Conservation (phyloP, 176 grass and related monocot species). For the Oryza meridionalis region DNA sequence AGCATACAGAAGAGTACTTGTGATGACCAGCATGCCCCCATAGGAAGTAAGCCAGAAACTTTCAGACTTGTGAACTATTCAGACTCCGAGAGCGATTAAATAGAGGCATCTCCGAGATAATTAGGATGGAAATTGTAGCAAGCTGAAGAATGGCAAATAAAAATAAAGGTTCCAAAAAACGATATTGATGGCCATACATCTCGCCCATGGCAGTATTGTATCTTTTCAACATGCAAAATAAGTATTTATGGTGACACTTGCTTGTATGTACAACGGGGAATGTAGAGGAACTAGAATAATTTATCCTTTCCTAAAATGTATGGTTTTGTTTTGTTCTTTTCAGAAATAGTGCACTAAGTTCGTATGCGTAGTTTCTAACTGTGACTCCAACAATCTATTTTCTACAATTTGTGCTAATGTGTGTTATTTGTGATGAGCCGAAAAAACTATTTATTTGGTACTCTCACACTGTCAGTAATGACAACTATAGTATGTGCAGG, state of each 20-base stretch:
- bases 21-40: background rate
- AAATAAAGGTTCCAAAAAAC: no score
- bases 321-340: background rate
- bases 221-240: no score
- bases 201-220: no score
- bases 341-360: background rate
- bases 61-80: background rate
- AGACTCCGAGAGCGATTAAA: background rate
- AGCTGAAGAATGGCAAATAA: no score
- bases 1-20: background rate
- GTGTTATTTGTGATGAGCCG: background rate
- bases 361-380: background rate
- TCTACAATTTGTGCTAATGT: background rate
- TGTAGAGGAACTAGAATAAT: background rate
- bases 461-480: no score
- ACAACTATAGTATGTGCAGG: no score
- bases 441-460: no score
- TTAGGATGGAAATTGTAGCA: no score
- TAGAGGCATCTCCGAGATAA: no score
- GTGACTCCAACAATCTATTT: background rate
- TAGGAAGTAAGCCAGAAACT: background rate
- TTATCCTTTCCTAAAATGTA: background rate
- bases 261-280: background rate
- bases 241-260: no score
- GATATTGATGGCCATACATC: no score